Conservation (phyloP, 805 yeast species). For the Wickerhamomyces bovis region DNA sequence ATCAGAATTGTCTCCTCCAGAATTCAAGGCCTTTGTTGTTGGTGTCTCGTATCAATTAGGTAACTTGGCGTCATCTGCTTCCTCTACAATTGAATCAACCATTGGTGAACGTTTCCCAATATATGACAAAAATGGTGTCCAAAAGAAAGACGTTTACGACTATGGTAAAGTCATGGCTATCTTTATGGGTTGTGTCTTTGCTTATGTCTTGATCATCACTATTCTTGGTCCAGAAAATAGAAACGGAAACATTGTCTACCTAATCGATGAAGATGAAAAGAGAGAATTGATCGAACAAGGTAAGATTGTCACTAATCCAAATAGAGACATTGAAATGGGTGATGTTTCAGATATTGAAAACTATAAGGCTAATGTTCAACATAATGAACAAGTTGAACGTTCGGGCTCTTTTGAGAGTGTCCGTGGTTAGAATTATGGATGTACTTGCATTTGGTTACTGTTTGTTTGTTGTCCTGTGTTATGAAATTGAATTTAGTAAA, state of each 20-base stretch:
- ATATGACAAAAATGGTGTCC: slow-evolving; percentile 24
- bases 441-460: neutral
- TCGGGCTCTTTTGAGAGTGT: neutral
- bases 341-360: slow-evolving; percentile 3
- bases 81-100: slow-evolving; percentile 62
- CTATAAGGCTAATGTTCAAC: slow-evolving; percentile 1
- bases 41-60: slow-evolving; percentile 67
- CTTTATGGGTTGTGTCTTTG: slow-evolving; percentile 59
- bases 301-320: slow-evolving; percentile 17
- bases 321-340: slow-evolving; percentile 10
- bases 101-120: slow-evolving; percentile 53
- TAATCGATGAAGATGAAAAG: slow-evolving; percentile 19
- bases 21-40: slow-evolving; percentile 54
- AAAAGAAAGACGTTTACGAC: slow-evolving; percentile 33
- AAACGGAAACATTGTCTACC: slow-evolving; percentile 24
- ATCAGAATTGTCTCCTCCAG: slow-evolving; percentile 56
- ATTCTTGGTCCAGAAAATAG: slow-evolving; percentile 59
- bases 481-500: neutral
- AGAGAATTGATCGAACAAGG: slow-evolving; percentile 20
- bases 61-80: slow-evolving; percentile 60
- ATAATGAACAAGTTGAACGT: neutral
- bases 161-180: slow-evolving; percentile 62
- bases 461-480: neutral
- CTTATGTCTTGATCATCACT: slow-evolving; percentile 40
- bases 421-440: neutral